Conservation (phyloP, 805 yeast species). For the Vanderwaltozyma tropicalis region DNA sequence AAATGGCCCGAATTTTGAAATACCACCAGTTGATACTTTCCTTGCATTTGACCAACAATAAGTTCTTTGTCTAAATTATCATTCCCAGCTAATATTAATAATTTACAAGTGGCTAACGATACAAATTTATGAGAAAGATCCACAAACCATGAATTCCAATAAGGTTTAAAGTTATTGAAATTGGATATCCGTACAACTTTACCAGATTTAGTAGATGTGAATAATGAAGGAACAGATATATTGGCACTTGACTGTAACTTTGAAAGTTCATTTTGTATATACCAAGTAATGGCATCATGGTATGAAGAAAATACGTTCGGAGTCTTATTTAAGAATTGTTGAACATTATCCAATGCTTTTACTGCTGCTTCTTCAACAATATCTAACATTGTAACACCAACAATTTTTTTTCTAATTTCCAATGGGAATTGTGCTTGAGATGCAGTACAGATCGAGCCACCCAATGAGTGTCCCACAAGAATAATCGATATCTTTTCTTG, state of each 20-base stretch:
- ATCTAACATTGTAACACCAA: conserved; percentile 74
- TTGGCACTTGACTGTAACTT: conserved; percentile 52
- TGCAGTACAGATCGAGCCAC: conserved; percentile 73
- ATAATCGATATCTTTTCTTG: conserved; percentile 31
- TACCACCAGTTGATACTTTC: conserved; percentile 81
- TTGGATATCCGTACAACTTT: conserved; percentile 53
- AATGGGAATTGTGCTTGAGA: conserved; percentile 28
- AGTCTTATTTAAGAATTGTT: conserved; percentile 48
- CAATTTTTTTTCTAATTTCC: conserved; percentile 26
- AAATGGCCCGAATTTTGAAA: conserved; percentile 83
- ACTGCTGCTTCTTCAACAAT: conserved; percentile 92
- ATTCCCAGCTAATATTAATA: conserved; percentile 77
- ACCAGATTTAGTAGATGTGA: conserved; percentile 24
- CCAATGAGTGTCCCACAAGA: conserved; percentile 83
- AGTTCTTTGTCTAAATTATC: conserved; percentile 78
- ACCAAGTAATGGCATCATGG: conserved; percentile 72
- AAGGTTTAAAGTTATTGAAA: conserved; percentile 47
- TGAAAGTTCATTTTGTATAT: conserved; percentile 45
- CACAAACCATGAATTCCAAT: conserved; percentile 78
- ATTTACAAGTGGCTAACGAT: conserved; percentile 44
- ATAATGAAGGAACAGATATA: conserved; percentile 67
- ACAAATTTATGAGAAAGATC: conserved; percentile 51
- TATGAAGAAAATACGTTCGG: conserved; percentile 49
- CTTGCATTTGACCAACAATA: conserved; percentile 97
- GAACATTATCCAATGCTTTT: conserved; percentile 56